These are phyloP conservation scores for Hymenoscyphus occultus DNA, from an alignment of 2,329 filamentous ascomycete genomes.

Conservation along the genomic window DNA sequence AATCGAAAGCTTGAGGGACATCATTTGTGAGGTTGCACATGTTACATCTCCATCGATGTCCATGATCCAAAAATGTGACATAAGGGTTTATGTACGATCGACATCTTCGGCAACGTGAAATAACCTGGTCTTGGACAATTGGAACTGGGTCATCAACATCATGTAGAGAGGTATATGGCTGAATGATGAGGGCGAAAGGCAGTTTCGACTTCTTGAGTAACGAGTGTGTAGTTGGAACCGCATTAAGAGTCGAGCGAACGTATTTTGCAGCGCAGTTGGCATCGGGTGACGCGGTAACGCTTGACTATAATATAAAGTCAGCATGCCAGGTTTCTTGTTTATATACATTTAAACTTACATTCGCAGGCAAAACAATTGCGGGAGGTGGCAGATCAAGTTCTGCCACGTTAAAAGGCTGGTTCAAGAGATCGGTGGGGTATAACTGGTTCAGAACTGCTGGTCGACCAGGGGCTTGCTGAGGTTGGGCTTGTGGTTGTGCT, in stretches of 20 bases:
- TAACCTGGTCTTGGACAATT: constrained; percentile 93
- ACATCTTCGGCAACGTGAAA: constrained; percentile 92
- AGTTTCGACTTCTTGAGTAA: constrained; percentile 95
- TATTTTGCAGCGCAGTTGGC: constrained; percentile 94
- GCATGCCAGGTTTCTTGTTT: constrained; percentile 26
- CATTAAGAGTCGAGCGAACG: constrained; percentile 91
- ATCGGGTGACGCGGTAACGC: constrained; percentile 84
- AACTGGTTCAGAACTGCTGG: constrained; percentile 74
- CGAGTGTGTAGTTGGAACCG: constrained; percentile 86
- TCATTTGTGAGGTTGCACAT: constrained; percentile 99
- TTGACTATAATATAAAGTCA: constrained; percentile 59
- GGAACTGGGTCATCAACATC: constrained; percentile 90
- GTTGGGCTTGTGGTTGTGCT: constrained; percentile 41
- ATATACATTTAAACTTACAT: constrained; percentile 59
- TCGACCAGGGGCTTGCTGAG: constrained; percentile 49
- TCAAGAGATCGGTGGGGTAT: constrained; percentile 86
- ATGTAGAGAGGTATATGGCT: constrained; percentile 90
- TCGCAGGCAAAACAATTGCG: constrained; percentile 83
- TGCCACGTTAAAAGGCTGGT: constrained; percentile 88
- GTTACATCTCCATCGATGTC: constrained; percentile 97
- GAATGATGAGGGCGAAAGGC: constrained; percentile 92
- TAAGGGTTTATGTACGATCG: constrained; percentile 98
- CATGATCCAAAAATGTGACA: constrained; percentile 93
- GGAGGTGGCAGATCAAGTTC: constrained; percentile 91
- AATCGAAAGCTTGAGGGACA: constrained; percentile 98